Evolutionary conservation across 257 asterid genomes (phyloP).

Genomic region (Solanum microdontum): DNA sequence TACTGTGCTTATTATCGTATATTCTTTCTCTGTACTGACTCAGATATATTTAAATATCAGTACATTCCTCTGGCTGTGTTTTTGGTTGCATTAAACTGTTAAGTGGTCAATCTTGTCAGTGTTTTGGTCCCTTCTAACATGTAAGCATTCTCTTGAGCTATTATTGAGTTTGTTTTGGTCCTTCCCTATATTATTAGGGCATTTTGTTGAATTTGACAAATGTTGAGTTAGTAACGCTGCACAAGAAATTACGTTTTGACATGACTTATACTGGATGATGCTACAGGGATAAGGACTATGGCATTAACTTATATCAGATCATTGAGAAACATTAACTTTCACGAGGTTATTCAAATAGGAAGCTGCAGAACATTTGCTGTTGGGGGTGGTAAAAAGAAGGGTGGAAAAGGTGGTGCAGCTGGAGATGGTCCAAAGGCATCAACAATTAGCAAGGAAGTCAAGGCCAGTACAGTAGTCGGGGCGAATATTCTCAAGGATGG

Average conservation of each 20-base stretch:
- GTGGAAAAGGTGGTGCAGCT: conserved; percentile 68
- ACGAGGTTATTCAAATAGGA: conserved; percentile 23
- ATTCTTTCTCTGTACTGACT: not conserved
- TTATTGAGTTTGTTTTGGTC: not conserved
- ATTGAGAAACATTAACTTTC: conserved; percentile 24
- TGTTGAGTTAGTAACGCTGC: not conserved
- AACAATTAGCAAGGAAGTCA: conserved; percentile 74
- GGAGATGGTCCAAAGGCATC: conserved; percentile 72
- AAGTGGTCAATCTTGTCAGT: not conserved
- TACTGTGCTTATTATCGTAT: not conserved
- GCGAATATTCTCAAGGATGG: conserved; percentile 84
- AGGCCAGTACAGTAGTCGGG: conserved; percentile 71
- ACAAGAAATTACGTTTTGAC: not conserved
- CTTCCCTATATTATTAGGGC: not conserved
- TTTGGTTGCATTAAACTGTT: not conserved
- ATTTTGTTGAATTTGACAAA: not conserved
- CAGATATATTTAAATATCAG: not conserved
- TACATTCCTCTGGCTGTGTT: not conserved
- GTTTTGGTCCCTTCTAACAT: not conserved
- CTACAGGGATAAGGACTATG: conserved; percentile 34
- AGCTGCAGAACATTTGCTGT: conserved; percentile 68
- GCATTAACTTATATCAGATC: conserved; percentile 26
- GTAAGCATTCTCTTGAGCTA: not conserved
- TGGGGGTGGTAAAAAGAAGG: conserved; percentile 81
- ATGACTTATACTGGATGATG: not conserved